Evolutionary conservation across 2,329 filamentous ascomycete genomes (phyloP).

Genomic region (Cladobotryum protrusum): DNA sequence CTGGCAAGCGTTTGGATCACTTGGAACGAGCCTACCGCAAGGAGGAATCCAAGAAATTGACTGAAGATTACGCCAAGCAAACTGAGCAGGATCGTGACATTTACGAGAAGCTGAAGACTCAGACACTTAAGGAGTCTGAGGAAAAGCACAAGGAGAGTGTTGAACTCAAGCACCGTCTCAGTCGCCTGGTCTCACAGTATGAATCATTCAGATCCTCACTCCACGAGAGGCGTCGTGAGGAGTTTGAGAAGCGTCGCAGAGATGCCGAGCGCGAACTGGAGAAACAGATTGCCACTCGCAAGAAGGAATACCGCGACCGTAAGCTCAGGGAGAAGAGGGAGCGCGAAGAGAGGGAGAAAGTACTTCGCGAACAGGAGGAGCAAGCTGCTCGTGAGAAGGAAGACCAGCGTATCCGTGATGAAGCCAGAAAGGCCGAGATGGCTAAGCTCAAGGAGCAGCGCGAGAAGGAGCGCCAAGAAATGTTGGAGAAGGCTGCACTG

Average conservation of each 20-base stretch:
- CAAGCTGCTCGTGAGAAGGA: conserved; percentile 74
- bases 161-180: conserved; percentile 87
- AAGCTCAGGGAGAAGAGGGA: conserved; percentile 78
- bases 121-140: conserved; percentile 75
- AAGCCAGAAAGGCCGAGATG: conserved; percentile 68
- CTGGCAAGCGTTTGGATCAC: conserved; percentile 93
- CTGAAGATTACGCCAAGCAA: conserved; percentile 79
- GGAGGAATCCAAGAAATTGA: conserved; percentile 88
- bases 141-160: conserved; percentile 88
- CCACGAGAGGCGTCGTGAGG: conserved; percentile 80
- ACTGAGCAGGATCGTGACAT: conserved; percentile 69
- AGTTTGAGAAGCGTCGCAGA: conserved; percentile 91
- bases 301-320: conserved; percentile 81
- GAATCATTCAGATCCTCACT: conserved; percentile 77
- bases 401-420: conserved; percentile 72
- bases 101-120: conserved; percentile 71
- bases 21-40: conserved; percentile 94
- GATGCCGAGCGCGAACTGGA: conserved; percentile 90
- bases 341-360: conserved; percentile 75
- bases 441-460: conserved; percentile 60
- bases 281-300: conserved; percentile 79
- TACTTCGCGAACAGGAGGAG: conserved; percentile 79
- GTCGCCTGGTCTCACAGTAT: conserved; percentile 76
- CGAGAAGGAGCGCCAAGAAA: conserved; percentile 62
- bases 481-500: conserved; percentile 55